These are phyloP conservation scores for Echites panduratus DNA, from an alignment of 257 asterid species.

Conservation along the genomic window DNA sequence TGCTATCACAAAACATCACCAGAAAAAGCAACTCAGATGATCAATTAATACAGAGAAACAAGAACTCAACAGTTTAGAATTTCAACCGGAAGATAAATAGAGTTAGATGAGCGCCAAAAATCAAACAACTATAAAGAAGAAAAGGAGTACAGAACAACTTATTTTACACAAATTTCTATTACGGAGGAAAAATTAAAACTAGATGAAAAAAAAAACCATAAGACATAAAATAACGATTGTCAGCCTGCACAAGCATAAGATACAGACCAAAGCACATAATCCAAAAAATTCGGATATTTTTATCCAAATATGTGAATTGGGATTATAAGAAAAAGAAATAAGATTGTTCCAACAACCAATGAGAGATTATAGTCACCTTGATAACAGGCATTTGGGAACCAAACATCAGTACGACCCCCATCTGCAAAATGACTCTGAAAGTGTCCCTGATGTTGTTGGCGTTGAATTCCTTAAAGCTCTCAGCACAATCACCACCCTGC, in stretches of 20 bases:
- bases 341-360: not conserved
- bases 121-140: not conserved
- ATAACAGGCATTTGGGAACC: slow-evolving; percentile 82
- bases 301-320: not conserved
- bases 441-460: slow-evolving; percentile 80
- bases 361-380: slow-evolving; percentile 35
- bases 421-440: slow-evolving; percentile 74
- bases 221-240: not conserved
- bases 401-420: slow-evolving; percentile 83
- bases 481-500: slow-evolving; percentile 90
- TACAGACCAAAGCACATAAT: not conserved
- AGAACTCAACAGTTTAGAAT: not conserved
- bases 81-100: not conserved
- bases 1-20: not conserved
- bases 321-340: not conserved
- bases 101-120: not conserved
- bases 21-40: not conserved
- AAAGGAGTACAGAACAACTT: not conserved
- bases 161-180: not conserved
- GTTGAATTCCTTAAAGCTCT: slow-evolving; percentile 75
- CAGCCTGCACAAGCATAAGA: not conserved
- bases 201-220: not conserved
- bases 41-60: not conserved
- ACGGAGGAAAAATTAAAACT: not conserved
- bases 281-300: not conserved